Conservation (phyloP, 257 asterid genomes). For the Ophiorrhiza pumila region DNA sequence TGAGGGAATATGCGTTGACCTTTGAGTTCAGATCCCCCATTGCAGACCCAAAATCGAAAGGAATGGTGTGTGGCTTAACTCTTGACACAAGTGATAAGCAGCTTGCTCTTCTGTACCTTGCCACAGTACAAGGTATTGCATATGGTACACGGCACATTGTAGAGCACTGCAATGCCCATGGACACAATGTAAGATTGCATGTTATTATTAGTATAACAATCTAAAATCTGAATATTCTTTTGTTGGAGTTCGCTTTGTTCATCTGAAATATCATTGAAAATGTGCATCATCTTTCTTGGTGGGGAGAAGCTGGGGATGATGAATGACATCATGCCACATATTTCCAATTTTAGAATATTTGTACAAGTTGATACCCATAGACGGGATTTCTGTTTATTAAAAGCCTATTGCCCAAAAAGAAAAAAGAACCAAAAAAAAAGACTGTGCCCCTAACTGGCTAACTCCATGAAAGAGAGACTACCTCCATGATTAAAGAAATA, state of each 20-base stretch:
- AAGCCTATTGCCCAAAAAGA: neutral
- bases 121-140: constrained; percentile 84
- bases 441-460: no score
- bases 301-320: neutral
- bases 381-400: neutral
- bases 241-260: neutral
- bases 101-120: constrained; percentile 85
- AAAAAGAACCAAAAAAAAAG: no score
- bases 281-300: neutral
- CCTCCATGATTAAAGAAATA: neutral
- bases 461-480: neutral
- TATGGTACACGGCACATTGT: constrained; percentile 92
- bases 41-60: constrained; percentile 94
- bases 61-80: constrained; percentile 76
- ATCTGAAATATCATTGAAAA: neutral
- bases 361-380: neutral
- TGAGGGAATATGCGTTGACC: constrained; percentile 14
- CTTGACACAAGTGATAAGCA: constrained; percentile 86
- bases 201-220: neutral
- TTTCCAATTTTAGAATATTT: neutral
- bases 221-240: neutral
- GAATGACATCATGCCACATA: neutral
- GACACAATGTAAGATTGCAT: constrained; percentile 61
- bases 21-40: constrained; percentile 76
- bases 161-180: constrained; percentile 91